Base-by-base conservation (phyloP, 2,329 filamentous ascomycete genomes). In the Cordyceps sp. region DNA sequence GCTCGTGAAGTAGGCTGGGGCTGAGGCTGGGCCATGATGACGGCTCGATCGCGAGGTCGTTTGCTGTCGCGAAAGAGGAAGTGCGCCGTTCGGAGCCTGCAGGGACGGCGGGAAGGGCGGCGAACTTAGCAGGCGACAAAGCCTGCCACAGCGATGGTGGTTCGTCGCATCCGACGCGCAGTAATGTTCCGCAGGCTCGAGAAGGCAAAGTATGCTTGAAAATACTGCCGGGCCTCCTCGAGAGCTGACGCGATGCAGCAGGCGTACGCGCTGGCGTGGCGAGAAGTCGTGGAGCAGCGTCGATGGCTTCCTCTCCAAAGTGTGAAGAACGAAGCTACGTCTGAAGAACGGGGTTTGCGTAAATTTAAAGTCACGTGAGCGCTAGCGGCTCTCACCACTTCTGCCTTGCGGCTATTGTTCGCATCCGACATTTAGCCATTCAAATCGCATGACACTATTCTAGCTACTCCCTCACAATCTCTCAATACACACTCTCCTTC, bases 1-100 rank as follows among this genome's bases (percentile, higher is more conserved):
- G 63, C 57, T 41, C 65, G 63, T 34, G 65, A 62, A 32, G 65
- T 58, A 42, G 53, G 50, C 52, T 55, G 52, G 15, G 60, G 55
- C 41, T 73, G 69, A 32, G 69, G 66, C 48, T 77, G 72, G 45
- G 72, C 69, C 72, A 77, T 71, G 33, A 22, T 35, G 34, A 31
- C 24, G 15, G 13, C 19, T 31, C 25, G 33, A n/a, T 14, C 24
- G 20, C 33, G 21, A 17, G 12, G 12, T 17, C 27, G 13, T 22
- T 19, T 27, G 24, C 32, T 15, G 28, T 26, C 31, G 31, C 26
- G 34, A 30, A 34, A 30, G 37, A 36, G 31, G 34, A 35, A 26
- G 33, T 35, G 33, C 23, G 22, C 28, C 33, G 32, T 20, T 26
- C 26, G 21, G 29, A 24, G 28, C 22, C 26, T 30, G 24, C 32